These are phyloP conservation scores for Daldinia sp. DNA, from an alignment of 2,329 filamentous ascomycete genomes.

Conservation along the genomic window DNA sequence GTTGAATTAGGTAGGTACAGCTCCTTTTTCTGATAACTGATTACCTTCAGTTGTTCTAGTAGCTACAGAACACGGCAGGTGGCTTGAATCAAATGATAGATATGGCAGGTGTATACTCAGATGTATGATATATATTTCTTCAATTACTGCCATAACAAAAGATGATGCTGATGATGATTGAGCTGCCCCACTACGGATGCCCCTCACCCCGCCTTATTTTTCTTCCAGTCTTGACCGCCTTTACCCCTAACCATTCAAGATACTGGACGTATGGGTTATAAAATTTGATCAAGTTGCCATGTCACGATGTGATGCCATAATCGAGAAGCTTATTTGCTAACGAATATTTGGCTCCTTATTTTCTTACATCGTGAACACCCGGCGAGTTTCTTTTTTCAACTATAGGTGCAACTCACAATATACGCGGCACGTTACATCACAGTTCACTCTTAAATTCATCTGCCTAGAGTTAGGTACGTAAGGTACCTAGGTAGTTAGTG, in stretches of 20 bases:
- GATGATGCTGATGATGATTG: background rate
- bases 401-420: background rate
- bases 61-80: background rate
- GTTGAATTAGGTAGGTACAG: background rate
- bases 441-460: background rate
- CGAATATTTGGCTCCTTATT: constrained; percentile 1
- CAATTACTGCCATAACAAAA: background rate
- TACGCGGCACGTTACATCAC: background rate
- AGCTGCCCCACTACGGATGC: constrained; percentile 39
- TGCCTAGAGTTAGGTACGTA: background rate
- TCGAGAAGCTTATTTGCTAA: constrained; percentile 1
- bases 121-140: background rate
- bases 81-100: background rate
- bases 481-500: no score
- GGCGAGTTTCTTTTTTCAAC: background rate
- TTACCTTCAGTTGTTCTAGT: background rate
- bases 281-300: constrained; percentile 20
- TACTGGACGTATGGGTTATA: background rate
- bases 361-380: background rate
- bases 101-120: background rate
- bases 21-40: background rate
- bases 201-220: constrained; percentile 41
- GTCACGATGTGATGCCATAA: constrained; percentile 28
- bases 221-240: constrained; percentile 26
- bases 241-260: constrained; percentile 17